Conservation (phyloP, 176 grass and related monocot genomes). For the Elymus sibiricus region DNA sequence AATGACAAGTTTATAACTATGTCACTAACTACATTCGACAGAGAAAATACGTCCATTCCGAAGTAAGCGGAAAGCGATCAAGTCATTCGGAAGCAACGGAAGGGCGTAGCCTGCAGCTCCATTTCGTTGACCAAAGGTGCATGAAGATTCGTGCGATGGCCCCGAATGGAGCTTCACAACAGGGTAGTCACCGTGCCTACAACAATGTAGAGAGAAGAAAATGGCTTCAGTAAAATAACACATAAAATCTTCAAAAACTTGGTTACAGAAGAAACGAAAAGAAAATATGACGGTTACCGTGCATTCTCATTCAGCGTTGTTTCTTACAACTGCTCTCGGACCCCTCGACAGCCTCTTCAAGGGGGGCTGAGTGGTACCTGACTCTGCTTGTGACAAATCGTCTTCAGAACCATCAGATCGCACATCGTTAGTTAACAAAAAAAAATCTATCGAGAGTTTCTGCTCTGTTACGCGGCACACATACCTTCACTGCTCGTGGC, state of each 20-base stretch:
- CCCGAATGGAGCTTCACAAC: not conserved
- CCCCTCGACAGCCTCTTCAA: slow-evolving; percentile 40
- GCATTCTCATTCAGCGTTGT: not conserved
- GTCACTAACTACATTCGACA: not conserved
- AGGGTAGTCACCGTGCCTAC: not conserved
- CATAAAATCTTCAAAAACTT: not conserved
- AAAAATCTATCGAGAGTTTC: not conserved
- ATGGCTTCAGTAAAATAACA: not conserved
- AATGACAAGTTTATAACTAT: no score
- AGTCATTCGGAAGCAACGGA: not conserved
- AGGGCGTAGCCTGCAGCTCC: not conserved
- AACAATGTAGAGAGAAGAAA: not conserved
- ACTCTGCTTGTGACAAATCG: slow-evolving; percentile 10
- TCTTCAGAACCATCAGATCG: slow-evolving; percentile 21
- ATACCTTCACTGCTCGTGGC: slow-evolving; percentile 5
- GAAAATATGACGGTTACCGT: not conserved
- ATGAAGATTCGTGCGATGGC: not conserved
- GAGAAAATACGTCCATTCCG: not conserved
- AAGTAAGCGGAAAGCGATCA: not conserved
- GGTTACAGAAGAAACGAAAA: not conserved
- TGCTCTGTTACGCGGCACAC: not conserved
- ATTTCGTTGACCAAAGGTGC: not conserved
- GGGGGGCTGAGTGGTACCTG: not conserved
- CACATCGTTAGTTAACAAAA: slow-evolving; percentile 2
- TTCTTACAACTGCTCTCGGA: not conserved